These are phyloP conservation scores for Komagataella ulmi DNA, from an alignment of 805 yeast species.

Conservation along the genomic window DNA sequence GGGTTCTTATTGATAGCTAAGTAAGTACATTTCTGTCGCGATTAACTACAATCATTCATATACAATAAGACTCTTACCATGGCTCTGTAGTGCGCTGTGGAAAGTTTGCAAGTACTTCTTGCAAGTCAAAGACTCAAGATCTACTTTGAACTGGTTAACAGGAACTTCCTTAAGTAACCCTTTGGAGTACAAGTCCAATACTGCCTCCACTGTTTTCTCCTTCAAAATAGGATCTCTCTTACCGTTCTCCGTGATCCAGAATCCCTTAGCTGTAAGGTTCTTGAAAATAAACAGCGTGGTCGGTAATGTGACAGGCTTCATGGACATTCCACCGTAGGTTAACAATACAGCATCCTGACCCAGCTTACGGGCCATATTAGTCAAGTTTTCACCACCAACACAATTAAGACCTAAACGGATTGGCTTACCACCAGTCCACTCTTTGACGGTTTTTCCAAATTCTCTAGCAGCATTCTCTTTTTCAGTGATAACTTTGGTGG, in stretches of 20 bases:
- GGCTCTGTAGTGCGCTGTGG: slow-evolving; percentile 3
- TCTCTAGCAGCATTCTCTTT: slow-evolving; percentile 62
- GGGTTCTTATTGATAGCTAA: neutral
- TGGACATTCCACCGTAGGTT: slow-evolving; percentile 97
- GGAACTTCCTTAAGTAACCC: slow-evolving; percentile 43
- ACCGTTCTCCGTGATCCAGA: slow-evolving; percentile 76
- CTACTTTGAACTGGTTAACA: slow-evolving; percentile 22
- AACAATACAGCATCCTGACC: slow-evolving; percentile 62
- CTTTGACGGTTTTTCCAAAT: slow-evolving; percentile 46
- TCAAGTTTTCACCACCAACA: slow-evolving; percentile 81
- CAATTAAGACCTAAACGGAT: slow-evolving; percentile 80
- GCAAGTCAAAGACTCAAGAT: slow-evolving; percentile 21
- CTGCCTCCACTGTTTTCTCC: slow-evolving; percentile 35
- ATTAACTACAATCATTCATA: neutral
- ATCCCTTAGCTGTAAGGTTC: slow-evolving; percentile 74
- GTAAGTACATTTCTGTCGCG: neutral
- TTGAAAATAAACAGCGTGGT: slow-evolving; percentile 85
- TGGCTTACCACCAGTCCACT: slow-evolving; percentile 34
- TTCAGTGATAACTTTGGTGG: slow-evolving; percentile 83
- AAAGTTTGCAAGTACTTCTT: slow-evolving; percentile 28
- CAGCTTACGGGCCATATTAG: slow-evolving; percentile 75
- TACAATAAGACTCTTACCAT: slow-evolving; percentile 30
- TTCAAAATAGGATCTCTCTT: slow-evolving; percentile 47
- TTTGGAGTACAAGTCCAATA: slow-evolving; percentile 42
- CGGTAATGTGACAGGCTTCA: slow-evolving; percentile 87